Conservation (phyloP, 495 filamentous ascomycete species). For the Filosporella fistucella region DNA sequence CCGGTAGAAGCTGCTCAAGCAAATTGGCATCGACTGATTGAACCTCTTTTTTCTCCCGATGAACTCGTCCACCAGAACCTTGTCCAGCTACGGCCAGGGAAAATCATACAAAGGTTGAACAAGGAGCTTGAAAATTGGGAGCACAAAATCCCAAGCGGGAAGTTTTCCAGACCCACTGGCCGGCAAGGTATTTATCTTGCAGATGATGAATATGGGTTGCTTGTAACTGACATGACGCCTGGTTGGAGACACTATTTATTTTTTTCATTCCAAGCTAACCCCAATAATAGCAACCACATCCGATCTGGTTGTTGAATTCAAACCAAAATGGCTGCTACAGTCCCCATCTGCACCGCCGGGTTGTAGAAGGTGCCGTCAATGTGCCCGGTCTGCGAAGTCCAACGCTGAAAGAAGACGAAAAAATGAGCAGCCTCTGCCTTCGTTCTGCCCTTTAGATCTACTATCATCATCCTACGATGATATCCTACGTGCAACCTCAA, state of each 20-base stretch:
- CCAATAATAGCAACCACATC: slow-evolving; percentile 2
- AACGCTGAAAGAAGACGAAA: slow-evolving; percentile 15
- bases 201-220: slow-evolving; percentile 56
- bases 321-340: slow-evolving; percentile 91
- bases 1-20: slow-evolving; percentile 13
- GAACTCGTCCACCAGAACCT: slow-evolving; percentile 24
- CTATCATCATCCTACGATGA: slow-evolving; percentile 30
- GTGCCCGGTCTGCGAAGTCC: slow-evolving; percentile 52
- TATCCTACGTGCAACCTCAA: slow-evolving; percentile 49
- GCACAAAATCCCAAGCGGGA: slow-evolving; percentile 27
- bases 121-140: slow-evolving; percentile 33
- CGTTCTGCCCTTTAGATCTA: slow-evolving; percentile 56
- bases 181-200: slow-evolving; percentile 58
- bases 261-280: neutral
- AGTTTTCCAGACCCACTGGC: slow-evolving; percentile 29
- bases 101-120: slow-evolving; percentile 40
- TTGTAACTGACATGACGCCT: slow-evolving; percentile 79
- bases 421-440: neutral
- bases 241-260: slow-evolving; percentile 4
- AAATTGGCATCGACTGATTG: slow-evolving; percentile 8
- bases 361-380: slow-evolving; percentile 76
- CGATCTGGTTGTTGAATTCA: slow-evolving; percentile 59
- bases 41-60: slow-evolving; percentile 11
- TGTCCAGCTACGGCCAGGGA: slow-evolving; percentile 14
- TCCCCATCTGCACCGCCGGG: slow-evolving; percentile 68